Evolutionary conservation across 2,329 filamentous ascomycete genomes (phyloP).

Genomic region (Fusarium zealandicum): DNA sequence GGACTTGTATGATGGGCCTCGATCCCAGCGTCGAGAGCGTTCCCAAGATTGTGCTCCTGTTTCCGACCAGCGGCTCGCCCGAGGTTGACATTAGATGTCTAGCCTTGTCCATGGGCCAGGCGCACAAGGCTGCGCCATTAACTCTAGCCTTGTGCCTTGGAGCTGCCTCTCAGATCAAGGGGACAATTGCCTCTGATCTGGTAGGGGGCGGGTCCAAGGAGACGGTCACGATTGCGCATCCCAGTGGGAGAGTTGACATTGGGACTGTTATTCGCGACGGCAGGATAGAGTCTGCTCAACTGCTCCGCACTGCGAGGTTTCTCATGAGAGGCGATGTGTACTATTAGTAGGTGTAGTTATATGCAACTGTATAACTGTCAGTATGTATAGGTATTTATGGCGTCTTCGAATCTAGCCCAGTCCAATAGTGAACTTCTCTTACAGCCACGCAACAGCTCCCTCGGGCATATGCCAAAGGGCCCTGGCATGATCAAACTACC

Average conservation of each 20-base stretch:
- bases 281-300: conserved; percentile 52
- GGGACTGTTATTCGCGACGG: conserved; percentile 51
- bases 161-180: conserved; percentile 56
- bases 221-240: conserved; percentile 54
- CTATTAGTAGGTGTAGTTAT: conserved; percentile 43
- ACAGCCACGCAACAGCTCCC: too few relatives aligned
- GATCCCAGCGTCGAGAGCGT: conserved; percentile 56
- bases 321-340: conserved; percentile 59
- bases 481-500: too few relatives aligned
- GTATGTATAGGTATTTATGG: too few relatives aligned
- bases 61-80: conserved; percentile 45
- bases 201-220: conserved; percentile 30
- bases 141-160: conserved; percentile 61
- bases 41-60: conserved; percentile 65
- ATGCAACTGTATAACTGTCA: too few relatives aligned
- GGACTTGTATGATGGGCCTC: conserved; percentile 68
- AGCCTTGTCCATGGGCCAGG: conserved; percentile 62
- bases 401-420: too few relatives aligned
- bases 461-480: too few relatives aligned
- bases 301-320: conserved; percentile 56
- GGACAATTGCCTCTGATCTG: conserved; percentile 51
- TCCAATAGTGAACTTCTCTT: too few relatives aligned
- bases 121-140: conserved; percentile 63
- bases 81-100: conserved; percentile 53
- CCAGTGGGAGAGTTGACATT: conserved; percentile 56